These are phyloP conservation scores for Acanthamoeba lenticulata DNA, from an alignment of 208 protist genomes.

Conservation along the genomic window DNA sequence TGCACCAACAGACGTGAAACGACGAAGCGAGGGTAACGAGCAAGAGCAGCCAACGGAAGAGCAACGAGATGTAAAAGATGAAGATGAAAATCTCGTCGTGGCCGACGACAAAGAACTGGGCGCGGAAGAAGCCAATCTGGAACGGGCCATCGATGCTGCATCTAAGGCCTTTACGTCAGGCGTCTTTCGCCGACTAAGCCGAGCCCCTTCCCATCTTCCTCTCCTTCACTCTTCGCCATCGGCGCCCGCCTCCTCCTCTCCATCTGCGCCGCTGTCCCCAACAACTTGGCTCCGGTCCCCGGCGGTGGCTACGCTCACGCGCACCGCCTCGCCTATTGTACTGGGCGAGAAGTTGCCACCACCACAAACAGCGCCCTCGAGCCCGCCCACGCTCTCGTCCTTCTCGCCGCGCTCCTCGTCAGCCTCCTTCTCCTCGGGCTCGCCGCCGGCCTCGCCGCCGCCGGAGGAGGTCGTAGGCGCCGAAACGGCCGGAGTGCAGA, in stretches of 20 bases:
- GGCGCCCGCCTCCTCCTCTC: not conserved
- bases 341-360: not conserved
- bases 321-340: not conserved
- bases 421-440: not conserved
- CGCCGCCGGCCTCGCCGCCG: not conserved
- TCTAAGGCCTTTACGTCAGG: constrained; percentile 22
- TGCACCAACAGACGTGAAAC: no score
- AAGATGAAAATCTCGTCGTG: no score
- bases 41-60: not conserved
- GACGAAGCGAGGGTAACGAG: not conserved
- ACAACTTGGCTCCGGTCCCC: not conserved
- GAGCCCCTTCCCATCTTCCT: not conserved
- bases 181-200: not conserved
- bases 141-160: not conserved
- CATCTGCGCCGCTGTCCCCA: not conserved
- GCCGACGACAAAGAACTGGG: no score
- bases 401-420: not conserved
- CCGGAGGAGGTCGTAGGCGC: not conserved
- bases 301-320: not conserved
- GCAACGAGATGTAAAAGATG: not conserved
- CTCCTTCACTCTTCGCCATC: not conserved
- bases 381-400: not conserved
- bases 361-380: not conserved
- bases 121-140: not conserved
- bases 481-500: not conserved